Base-by-base conservation (phyloP, 495 filamentous ascomycete genomes). In the Penicillium subrubescens region DNA sequence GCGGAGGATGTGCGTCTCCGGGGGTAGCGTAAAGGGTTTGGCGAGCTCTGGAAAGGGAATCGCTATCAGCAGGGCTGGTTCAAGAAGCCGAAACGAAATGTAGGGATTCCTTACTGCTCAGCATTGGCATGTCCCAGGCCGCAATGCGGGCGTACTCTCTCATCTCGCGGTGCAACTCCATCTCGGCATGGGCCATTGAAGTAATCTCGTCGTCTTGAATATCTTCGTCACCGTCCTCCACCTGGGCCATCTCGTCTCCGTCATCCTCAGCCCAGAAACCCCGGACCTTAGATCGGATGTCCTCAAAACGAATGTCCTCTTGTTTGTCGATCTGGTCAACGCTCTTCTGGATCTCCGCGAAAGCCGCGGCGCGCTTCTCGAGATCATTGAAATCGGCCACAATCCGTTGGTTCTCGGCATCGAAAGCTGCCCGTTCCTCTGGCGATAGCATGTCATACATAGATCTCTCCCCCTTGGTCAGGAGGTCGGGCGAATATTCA, bases 101-200 rank as follows among this genome's bases (percentile, higher is more conserved):
- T 17, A 8, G n/a, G n/a, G n/a, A 53, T 77, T 90, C 14, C 37
- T 71, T 88, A 97, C 92, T 89, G 71, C 88, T 87, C 58, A 99
- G 82, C 65, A 94, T 78, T 21, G 95, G 95, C 93, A 98, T 92
- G 78, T 98, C 95, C 93, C 96, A 99, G 37, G 94, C 93, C 46
- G 89, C 84, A 66, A 97, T 84, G 55, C 95, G 85, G 27, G 91
- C 88, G 72, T 96, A 97, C 66, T 97, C 89, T 82, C 95, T 83
- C 66, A 92, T 83, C 75, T 99, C 95, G 37, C 95, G 85, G 70
- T 94, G 92, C 72, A 93, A 84, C 71, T 97, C 93, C 61, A 99
- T 77, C 77, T 98, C 91, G 58, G 84, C 88, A 75, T 98, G 94
- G 0, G 84, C 95, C 67, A 90, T 80, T 34, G 84, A 82, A 56